Conservation (phyloP, 1,284 basidiomycete species). For the Tilletia indica region DNA sequence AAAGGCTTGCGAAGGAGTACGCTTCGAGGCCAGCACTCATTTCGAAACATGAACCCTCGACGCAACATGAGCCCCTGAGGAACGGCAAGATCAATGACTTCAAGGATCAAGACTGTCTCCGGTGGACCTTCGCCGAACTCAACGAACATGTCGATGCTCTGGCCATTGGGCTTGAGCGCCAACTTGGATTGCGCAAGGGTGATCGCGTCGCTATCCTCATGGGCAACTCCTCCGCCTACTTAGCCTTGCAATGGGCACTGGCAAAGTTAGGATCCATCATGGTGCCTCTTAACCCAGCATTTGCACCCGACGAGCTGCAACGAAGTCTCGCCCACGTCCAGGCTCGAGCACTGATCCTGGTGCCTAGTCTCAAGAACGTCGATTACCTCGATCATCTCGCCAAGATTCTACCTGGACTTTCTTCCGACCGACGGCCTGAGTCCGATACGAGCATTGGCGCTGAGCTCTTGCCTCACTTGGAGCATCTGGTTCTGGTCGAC, state of each 20-base stretch:
- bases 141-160: constrained; percentile 68
- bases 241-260: constrained; percentile 77
- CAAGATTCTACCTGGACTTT: constrained; percentile 66
- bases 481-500: constrained; percentile 69
- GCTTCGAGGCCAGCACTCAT: constrained; percentile 67
- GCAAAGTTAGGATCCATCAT: constrained; percentile 75
- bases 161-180: constrained; percentile 65
- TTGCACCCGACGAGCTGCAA: constrained; percentile 70
- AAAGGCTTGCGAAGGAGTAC: constrained; percentile 63
- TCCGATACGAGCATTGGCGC: constrained; percentile 60
- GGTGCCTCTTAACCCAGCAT: constrained; percentile 79
- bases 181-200: constrained; percentile 71
- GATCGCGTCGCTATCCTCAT: constrained; percentile 77
- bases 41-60: constrained; percentile 65
- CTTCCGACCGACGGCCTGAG: constrained; percentile 57
- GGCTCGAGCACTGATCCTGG: constrained; percentile 71
- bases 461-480: constrained; percentile 66
- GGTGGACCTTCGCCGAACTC: constrained; percentile 74
- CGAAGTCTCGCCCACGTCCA: constrained; percentile 66
- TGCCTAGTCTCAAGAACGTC: constrained; percentile 61
- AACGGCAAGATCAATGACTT: constrained; percentile 34
- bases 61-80: constrained; percentile 61
- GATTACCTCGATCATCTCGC: constrained; percentile 57
- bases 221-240: constrained; percentile 69
- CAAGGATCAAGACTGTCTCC: constrained; percentile 61